phyloP scores from a whole-genome alignment of 768 basidiomycete genomes.

The Leucosporidium scottii region DNA sequence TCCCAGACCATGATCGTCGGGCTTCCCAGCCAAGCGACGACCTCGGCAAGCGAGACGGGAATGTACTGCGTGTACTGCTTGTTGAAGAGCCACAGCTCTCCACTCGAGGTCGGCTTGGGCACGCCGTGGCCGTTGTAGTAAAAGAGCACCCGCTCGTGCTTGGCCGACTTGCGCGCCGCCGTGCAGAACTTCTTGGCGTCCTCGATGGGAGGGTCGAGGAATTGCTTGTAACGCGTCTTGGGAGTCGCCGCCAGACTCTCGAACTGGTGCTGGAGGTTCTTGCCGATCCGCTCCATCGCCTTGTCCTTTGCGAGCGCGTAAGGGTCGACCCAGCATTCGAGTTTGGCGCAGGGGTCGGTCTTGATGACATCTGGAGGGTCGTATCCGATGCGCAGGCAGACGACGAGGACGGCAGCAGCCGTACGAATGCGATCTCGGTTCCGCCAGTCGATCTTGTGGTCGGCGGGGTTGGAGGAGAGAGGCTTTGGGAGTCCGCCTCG shows the following conservation, averaged over 20 bases:
- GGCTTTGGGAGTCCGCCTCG: conserved; percentile 29
- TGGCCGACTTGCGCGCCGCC: conserved; percentile 73
- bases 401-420: conserved; percentile 60
- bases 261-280: conserved; percentile 89
- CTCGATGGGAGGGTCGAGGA: conserved; percentile 89
- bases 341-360: conserved; percentile 86
- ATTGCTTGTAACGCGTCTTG: conserved; percentile 68
- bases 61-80: conserved; percentile 96
- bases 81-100: conserved; percentile 99
- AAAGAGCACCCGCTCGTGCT: conserved; percentile 87
- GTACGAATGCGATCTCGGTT: conserved; percentile 97
- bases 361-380: conserved; percentile 97
- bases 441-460: conserved; percentile 73
- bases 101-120: conserved; percentile 84
- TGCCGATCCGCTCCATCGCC: conserved; percentile 86
- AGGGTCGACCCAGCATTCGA: conserved; percentile 98
- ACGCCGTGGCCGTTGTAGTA: conserved; percentile 99
- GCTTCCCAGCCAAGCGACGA: conserved; percentile 87
- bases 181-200: conserved; percentile 83
- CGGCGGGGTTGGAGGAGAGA: conserved; percentile 28
- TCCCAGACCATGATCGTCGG: conserved; percentile 99
- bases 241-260: conserved; percentile 92
- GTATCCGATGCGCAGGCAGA: conserved; percentile 94
- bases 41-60: conserved; percentile 85
- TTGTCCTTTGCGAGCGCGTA: conserved; percentile 84